These are phyloP conservation scores for Acacia pycnantha DNA, from an alignment of 331 rosid genomes.

Conservation along the genomic window DNA sequence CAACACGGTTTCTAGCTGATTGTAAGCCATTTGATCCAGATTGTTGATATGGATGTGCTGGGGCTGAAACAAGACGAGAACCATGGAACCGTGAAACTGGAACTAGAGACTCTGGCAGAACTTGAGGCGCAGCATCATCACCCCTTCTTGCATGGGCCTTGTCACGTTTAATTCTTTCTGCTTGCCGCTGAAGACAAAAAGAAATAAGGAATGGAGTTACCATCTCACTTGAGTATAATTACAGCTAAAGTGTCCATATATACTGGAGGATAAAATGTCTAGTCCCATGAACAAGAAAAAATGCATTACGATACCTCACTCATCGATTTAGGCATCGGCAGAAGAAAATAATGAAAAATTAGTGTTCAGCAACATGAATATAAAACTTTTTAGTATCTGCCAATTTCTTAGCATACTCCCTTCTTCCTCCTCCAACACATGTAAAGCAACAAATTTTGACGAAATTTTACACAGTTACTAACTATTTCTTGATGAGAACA, in stretches of 20 bases:
- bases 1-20: constrained; percentile 26
- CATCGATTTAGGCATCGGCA: not conserved
- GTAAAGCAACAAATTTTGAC: not conserved
- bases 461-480: not conserved
- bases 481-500: not conserved
- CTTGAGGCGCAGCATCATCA: constrained; percentile 74
- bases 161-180: constrained; percentile 86
- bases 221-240: not conserved
- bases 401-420: constrained; percentile 3
- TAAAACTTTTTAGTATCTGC: not conserved
- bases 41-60: constrained; percentile 66
- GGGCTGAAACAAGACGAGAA: constrained; percentile 98
- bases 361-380: not conserved
- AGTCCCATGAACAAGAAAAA: constrained; percentile 13
- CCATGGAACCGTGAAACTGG: constrained; percentile 74
- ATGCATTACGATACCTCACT: not conserved
- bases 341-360: not conserved
- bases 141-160: constrained; percentile 78
- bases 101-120: constrained; percentile 76
- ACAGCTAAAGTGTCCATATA: not conserved
- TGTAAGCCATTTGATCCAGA: constrained; percentile 29
- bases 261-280: not conserved
- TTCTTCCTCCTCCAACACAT: not conserved
- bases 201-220: constrained; percentile 4
- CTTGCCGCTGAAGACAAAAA: constrained; percentile 57